phyloP scores from a whole-genome alignment of 2,329 filamentous ascomycete genomes.

The Cercospora sojina region DNA sequence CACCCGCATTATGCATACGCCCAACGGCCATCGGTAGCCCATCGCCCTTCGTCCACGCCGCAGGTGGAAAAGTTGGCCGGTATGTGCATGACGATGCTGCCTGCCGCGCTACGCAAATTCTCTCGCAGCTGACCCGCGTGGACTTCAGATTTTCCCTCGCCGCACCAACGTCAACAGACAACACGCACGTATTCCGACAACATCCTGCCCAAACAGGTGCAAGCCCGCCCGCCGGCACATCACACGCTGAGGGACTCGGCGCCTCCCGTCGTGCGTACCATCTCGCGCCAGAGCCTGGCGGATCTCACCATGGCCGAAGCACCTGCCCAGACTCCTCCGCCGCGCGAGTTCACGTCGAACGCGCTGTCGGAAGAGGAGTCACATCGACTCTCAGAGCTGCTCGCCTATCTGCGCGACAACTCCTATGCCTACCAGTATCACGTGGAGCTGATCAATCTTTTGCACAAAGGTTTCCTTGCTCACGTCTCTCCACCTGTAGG shows the following conservation, averaged over 20 bases:
- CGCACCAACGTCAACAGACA: slow-evolving; percentile 48
- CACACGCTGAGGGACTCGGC: slow-evolving; percentile 27
- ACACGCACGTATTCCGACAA: slow-evolving; percentile 38
- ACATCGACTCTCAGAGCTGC: slow-evolving; percentile 46
- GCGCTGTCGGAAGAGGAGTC: slow-evolving; percentile 47
- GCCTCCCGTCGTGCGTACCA: slow-evolving; percentile 39
- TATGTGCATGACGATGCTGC: slow-evolving; percentile 29
- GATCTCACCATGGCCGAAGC: slow-evolving; percentile 51
- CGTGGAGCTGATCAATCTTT: slow-evolving; percentile 48
- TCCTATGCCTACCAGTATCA: slow-evolving; percentile 52
- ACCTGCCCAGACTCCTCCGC: slow-evolving; percentile 44
- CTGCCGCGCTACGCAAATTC: neutral
- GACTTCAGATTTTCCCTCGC: slow-evolving; percentile 46
- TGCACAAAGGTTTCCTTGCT: slow-evolving; percentile 50
- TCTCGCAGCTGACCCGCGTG: slow-evolving; percentile 19
- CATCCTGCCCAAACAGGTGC: slow-evolving; percentile 32
- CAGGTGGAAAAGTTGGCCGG: slow-evolving; percentile 52
- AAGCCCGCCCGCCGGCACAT: slow-evolving; percentile 33
- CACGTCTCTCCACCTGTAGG: slow-evolving; percentile 39
- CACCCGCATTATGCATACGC: slow-evolving; percentile 20
- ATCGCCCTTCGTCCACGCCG: slow-evolving; percentile 46
- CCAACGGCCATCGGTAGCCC: slow-evolving; percentile 31
- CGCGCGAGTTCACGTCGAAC: slow-evolving; percentile 45
- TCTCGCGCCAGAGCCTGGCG: slow-evolving; percentile 46
- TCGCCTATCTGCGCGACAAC: slow-evolving; percentile 46